phyloP scores from a whole-genome alignment of 2,329 filamentous ascomycete genomes.

The Fusarium citri region DNA sequence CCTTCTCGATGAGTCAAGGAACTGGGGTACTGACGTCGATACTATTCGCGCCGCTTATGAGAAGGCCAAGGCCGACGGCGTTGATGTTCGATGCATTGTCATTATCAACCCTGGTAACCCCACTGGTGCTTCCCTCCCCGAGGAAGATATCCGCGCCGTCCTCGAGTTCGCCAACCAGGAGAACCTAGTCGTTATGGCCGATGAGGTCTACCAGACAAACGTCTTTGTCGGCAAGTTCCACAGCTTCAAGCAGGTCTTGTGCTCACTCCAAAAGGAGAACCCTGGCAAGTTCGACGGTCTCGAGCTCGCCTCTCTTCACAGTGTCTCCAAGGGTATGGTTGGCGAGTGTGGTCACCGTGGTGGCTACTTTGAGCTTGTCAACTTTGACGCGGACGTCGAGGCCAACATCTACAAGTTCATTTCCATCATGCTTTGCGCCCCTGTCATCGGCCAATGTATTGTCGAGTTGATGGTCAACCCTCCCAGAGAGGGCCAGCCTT shows the following conservation, averaged over 20 bases:
- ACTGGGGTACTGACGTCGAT: constrained; percentile 89
- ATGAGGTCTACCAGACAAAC: constrained; percentile 99
- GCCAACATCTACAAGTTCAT: constrained; percentile 99
- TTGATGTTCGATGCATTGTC: constrained; percentile 91
- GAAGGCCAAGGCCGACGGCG: constrained; percentile 79
- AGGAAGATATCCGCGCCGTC: constrained; percentile 84
- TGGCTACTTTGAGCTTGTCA: constrained; percentile 95
- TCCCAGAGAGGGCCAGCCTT: constrained; percentile 83
- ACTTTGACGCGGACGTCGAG: constrained; percentile 86
- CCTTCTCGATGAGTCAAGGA: constrained; percentile 85
- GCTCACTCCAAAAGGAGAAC: constrained; percentile 79
- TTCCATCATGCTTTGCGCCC: constrained; percentile 95
- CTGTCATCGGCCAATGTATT: constrained; percentile 94
- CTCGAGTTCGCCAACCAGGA: constrained; percentile 87
- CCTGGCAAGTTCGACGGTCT: constrained; percentile 84
- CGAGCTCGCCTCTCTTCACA: constrained; percentile 93
- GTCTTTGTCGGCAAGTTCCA: constrained; percentile 94
- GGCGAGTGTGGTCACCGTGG: constrained; percentile 98
- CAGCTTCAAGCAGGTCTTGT: constrained; percentile 92
- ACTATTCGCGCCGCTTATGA: constrained; percentile 79
- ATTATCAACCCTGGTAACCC: constrained; percentile 99
- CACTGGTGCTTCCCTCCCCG: constrained; percentile 86
- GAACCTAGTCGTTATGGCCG: constrained; percentile 89
- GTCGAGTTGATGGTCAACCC: constrained; percentile 99
- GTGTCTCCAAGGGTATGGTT: constrained; percentile 97